Conservation (phyloP, 192 early-diverging fungal genomes). For the Umbelopsis ramanniana region DNA sequence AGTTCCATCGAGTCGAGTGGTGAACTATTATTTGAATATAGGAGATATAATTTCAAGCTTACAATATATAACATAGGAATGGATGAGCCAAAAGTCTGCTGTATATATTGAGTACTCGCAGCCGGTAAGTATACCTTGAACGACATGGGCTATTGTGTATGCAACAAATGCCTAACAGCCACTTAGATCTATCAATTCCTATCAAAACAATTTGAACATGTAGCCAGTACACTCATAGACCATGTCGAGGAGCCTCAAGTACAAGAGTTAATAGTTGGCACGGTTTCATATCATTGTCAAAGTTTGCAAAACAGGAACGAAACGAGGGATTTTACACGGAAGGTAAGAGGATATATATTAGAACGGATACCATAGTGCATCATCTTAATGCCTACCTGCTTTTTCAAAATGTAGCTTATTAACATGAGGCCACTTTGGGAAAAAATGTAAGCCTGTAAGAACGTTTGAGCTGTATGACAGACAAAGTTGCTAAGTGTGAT, state of each 20-base stretch:
- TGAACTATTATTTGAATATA: neutral
- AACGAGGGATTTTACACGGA: neutral
- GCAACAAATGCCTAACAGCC: neutral
- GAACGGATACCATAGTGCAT: neutral
- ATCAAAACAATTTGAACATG: constrained; percentile 26
- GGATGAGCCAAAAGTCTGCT: neutral
- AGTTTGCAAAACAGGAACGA: neutral
- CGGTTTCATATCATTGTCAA: constrained; percentile 24
- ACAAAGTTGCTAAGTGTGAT: neutral
- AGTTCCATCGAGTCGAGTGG: neutral
- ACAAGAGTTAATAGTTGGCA: constrained; percentile 19
- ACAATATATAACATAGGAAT: neutral
- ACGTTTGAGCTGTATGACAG: neutral
- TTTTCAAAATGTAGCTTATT: constrained; percentile 28
- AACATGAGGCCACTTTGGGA: constrained; percentile 33
- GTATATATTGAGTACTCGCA: neutral
- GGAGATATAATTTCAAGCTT: neutral
- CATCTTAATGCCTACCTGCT: neutral
- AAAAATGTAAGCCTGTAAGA: constrained; percentile 37
- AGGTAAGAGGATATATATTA: constrained; percentile 4
- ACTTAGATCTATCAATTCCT: constrained; percentile 34
- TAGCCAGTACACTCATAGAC: neutral
- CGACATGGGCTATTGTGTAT: constrained; percentile 29
- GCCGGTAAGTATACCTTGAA: constrained; percentile 28
- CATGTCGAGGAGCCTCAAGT: neutral